Conservation (phyloP, 2,329 filamentous ascomycete species). For the Xylaria sp. region DNA sequence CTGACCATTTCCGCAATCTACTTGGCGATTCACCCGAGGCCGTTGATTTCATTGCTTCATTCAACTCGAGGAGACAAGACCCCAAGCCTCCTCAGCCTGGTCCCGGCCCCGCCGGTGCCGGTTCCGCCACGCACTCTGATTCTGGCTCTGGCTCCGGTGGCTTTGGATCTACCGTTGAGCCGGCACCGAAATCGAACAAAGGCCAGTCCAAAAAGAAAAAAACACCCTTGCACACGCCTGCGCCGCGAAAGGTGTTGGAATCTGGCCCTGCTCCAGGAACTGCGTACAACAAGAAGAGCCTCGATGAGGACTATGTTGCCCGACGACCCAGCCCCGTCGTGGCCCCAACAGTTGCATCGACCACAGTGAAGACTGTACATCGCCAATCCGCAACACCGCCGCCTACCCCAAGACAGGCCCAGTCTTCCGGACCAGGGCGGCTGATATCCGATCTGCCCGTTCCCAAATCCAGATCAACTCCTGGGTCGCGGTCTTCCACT, state of each 20-base stretch:
- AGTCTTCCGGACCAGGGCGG: conserved; percentile 75
- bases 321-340: conserved; percentile 56
- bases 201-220: conserved; percentile 68
- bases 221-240: conserved; percentile 70
- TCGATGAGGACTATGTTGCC: conserved; percentile 78
- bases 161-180: conserved; percentile 49
- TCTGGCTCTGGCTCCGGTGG: conserved; percentile 23
- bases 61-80: conserved; percentile 74
- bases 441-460: conserved; percentile 82
- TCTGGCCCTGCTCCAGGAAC: conserved; percentile 71
- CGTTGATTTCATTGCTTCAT: conserved; percentile 81
- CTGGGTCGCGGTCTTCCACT: conserved; percentile 63
- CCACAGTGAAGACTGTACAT: conserved; percentile 59
- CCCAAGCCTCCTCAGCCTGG: conserved; percentile 51
- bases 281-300: conserved; percentile 79
- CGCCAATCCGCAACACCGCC: conserved; percentile 61
- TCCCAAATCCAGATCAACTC: conserved; percentile 66
- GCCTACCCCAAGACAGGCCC: conserved; percentile 63
- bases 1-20: conserved; percentile 86
- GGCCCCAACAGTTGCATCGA: conserved; percentile 51
- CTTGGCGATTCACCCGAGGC: conserved; percentile 84
- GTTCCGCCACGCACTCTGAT: conserved; percentile 5
- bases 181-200: conserved; percentile 62
- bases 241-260: conserved; percentile 71
- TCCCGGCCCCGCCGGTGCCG: conserved; percentile 28